Evolutionary conservation across 805 yeast species (phyloP), one percentile per base, ranked within the genome.

Genomic region (Zygosaccharomyces kombuchaensis): DNA sequence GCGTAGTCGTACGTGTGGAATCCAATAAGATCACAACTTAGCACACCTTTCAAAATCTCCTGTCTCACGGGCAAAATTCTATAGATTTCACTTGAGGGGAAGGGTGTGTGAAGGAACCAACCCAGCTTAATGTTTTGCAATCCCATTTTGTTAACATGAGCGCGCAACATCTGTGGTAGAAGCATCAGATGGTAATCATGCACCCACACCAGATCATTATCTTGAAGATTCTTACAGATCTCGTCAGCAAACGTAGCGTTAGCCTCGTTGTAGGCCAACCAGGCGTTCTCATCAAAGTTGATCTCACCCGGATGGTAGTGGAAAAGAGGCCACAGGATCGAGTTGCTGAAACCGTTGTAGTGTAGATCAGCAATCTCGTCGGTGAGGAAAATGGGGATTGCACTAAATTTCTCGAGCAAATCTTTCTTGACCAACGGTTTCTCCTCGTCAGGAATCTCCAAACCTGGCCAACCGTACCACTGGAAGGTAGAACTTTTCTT

Each of bases 1-100:
- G 96, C 98, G 61, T 93, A 93, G 66, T 93, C 99, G 66, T 93
- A 95, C n/a, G 99, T 93, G 66, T 93, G 99, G 76, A 93, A 93
- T 0, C 99, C 99, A 60, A 93, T 81, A 58, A 95, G 74, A 63
- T 93, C 96, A 69, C 98, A 91, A 57, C 93, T 84, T 60, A 93
- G 72, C 2, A 93, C 96, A 46, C 99, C 99, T 51, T 78, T 79
- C 56, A 93, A 71, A 42, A 93, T 88, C 65, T 95, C 98, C 56
- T 83, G 81, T 67, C 99, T 77, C 12, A 95, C 99, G 0, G 99
- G 99, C 57, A 93, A 72, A 45, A 95, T 90, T 62, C 99, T 75
- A 70, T 93, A 93, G 50, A 93, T 91, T 63, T 93, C 99, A 46
- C 95, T 83, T 9, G 96, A 86, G 10, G 99, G 99, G 78, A 93